Evolutionary conservation across 495 filamentous ascomycete genomes (phyloP).

Genomic region (Cudoniella acicularis): DNA sequence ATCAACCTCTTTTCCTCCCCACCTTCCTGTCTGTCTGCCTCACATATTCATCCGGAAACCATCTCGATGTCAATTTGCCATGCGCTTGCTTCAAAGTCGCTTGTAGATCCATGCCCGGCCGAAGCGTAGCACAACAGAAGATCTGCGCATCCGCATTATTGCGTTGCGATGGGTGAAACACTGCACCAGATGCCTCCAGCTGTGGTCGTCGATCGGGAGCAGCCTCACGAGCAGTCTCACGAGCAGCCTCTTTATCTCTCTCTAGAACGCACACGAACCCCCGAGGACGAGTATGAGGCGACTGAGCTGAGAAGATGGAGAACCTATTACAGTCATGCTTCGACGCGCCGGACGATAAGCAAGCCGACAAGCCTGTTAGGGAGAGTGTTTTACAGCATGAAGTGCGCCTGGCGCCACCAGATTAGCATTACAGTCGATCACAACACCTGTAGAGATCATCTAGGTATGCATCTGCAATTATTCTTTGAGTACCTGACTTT

Average conservation of each 20-base stretch:
- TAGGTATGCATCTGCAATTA: slow-evolving; percentile 38
- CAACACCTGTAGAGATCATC: slow-evolving; percentile 44
- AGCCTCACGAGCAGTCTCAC: not conserved
- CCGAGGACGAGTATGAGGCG: slow-evolving; percentile 19
- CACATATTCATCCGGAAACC: not conserved
- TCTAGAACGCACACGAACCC: not conserved
- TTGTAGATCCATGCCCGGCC: not conserved
- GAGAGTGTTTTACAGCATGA: slow-evolving; percentile 19
- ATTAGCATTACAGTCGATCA: slow-evolving; percentile 41
- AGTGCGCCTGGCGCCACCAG: slow-evolving; percentile 41
- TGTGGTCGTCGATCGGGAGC: not conserved
- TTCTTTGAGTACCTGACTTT: too few relatives aligned
- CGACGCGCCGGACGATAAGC: slow-evolving; percentile 7
- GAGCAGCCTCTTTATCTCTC: too few relatives aligned
- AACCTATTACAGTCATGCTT: slow-evolving; percentile 19
- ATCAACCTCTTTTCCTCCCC: not conserved
- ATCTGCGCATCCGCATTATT: not conserved
- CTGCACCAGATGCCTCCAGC: not conserved
- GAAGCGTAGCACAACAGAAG: not conserved
- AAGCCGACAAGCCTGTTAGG: slow-evolving; percentile 14
- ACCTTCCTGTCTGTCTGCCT: not conserved
- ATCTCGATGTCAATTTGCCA: not conserved
- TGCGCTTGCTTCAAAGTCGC: not conserved
- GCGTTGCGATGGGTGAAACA: not conserved
- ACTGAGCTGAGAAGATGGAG: slow-evolving; percentile 15